Evolutionary conservation across 2,329 filamentous ascomycete genomes (phyloP).

Genomic region (Fusarium scirpi): DNA sequence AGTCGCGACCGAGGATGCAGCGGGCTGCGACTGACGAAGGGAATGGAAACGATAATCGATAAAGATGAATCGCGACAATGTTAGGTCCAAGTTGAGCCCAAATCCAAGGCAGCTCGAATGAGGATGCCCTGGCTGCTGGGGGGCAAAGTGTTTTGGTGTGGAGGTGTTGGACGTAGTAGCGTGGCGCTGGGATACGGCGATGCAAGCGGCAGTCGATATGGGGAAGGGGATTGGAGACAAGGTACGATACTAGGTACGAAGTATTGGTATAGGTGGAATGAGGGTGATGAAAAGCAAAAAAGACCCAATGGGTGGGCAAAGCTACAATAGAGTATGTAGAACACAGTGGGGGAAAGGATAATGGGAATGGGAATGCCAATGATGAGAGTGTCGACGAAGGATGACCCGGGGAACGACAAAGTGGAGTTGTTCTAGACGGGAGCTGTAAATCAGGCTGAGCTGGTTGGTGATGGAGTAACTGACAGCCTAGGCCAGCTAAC

Average conservation of each 20-base stretch:
- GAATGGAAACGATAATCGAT: conserved; percentile 15
- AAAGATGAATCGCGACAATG: conserved; percentile 38
- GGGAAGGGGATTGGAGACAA: conserved; percentile 27
- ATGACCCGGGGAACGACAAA: conserved; percentile 34
- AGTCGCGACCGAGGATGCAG: conserved; percentile 40
- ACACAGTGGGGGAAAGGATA: conserved; percentile 22
- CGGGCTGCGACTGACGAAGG: conserved; percentile 28
- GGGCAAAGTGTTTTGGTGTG: conserved; percentile 43
- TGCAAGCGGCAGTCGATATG: conserved; percentile 43
- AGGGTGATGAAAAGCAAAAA: neutral
- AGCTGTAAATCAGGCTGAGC: conserved; percentile 34
- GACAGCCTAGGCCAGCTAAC: conserved; percentile 23
- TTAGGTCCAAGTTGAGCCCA: conserved; percentile 32
- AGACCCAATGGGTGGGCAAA: conserved; percentile 23
- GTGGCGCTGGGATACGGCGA: conserved; percentile 44
- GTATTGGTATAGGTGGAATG: conserved; percentile 4
- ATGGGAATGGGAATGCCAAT: conserved; percentile 6
- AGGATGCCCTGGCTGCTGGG: conserved; percentile 41
- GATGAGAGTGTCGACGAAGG: conserved; percentile 17
- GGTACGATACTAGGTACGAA: conserved; percentile 13
- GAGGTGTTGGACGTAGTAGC: conserved; percentile 43
- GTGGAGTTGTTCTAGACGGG: conserved; percentile 36
- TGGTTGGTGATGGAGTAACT: conserved; percentile 30
- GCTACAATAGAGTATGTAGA: conserved; percentile 1
- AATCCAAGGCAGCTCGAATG: conserved; percentile 26